Percentiles rank a stretch among this genome's conserved stretches.
These are phyloP conservation scores for Pleurotus ostreatus DNA, from an alignment of 768 basidiomycete genomes.

Conservation along the genomic window DNA sequence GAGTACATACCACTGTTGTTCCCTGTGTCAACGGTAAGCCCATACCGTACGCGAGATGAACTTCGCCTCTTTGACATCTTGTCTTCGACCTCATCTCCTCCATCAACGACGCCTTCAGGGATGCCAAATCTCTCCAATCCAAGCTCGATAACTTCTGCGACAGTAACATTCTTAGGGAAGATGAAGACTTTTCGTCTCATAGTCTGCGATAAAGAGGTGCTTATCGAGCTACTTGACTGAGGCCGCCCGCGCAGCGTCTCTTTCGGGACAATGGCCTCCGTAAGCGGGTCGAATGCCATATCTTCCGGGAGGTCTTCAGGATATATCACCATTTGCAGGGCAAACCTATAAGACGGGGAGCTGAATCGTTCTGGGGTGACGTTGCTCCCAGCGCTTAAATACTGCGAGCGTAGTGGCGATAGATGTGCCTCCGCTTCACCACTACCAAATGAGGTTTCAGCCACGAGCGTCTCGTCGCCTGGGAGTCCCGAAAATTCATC, in stretches of 20 bases:
- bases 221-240: slow-evolving; percentile 34
- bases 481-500: slow-evolving; percentile 29
- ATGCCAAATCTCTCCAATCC: slow-evolving; percentile 94
- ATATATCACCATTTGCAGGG: slow-evolving; percentile 82
- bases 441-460: slow-evolving; percentile 25
- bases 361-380: slow-evolving; percentile 72
- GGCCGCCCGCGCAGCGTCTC: slow-evolving; percentile 59
- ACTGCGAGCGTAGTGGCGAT: slow-evolving; percentile 29
- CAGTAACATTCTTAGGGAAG: slow-evolving; percentile 92
- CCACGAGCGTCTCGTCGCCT: slow-evolving; percentile 39
- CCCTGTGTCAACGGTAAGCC: slow-evolving; percentile 57
- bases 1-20: slow-evolving; percentile 51
- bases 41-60: slow-evolving; percentile 75
- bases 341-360: slow-evolving; percentile 81
- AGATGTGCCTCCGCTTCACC: slow-evolving; percentile 37
- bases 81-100: slow-evolving; percentile 97
- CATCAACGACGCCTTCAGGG: slow-evolving; percentile 94
- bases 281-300: slow-evolving; percentile 89
- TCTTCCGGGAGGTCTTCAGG: slow-evolving; percentile 91
- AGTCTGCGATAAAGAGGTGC: slow-evolving; percentile 53
- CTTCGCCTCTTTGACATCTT: slow-evolving; percentile 81
- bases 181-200: slow-evolving; percentile 80
- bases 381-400: slow-evolving; percentile 40
- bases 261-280: slow-evolving; percentile 92
- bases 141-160: slow-evolving; percentile 93